Evolutionary conservation across 2,329 filamentous ascomycete genomes (phyloP).

Genomic region (Fusarium decemcellulare): DNA sequence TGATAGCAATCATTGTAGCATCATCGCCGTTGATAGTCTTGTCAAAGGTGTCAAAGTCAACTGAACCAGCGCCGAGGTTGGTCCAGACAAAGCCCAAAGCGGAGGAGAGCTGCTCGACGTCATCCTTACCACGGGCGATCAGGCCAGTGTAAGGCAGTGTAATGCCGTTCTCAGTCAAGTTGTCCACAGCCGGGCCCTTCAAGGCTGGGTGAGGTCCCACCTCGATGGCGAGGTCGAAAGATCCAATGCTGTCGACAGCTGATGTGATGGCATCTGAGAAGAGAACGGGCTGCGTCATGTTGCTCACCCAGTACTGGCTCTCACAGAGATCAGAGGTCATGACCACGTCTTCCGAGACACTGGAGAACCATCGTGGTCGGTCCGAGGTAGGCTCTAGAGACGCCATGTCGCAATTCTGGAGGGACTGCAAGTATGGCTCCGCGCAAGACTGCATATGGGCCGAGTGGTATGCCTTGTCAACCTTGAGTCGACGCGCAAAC

Average conservation of each 20-base stretch:
- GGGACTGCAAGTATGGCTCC: constrained; percentile 17
- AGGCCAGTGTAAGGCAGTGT: not conserved
- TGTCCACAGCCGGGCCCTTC: not conserved
- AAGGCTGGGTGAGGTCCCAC: constrained; percentile 13
- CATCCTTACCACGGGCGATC: not conserved
- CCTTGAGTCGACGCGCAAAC: constrained; percentile 50
- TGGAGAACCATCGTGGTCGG: too few species aligned
- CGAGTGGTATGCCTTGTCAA: constrained; percentile 66
- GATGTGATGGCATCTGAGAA: constrained; percentile 4
- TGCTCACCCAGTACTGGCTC: constrained; percentile 5
- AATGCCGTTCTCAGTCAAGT: not conserved
- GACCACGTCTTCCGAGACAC: too few species aligned
- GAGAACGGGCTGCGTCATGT: constrained; percentile 5
- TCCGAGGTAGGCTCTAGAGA: too few species aligned
- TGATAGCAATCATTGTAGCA: too few species aligned
- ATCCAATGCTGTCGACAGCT: not conserved
- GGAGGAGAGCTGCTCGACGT: too few species aligned
- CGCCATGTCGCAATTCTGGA: too few species aligned
- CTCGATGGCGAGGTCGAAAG: constrained; percentile 3
- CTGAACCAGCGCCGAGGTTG: too few species aligned
- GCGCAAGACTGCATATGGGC: constrained; percentile 57
- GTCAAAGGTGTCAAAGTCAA: too few species aligned
- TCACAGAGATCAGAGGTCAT: too few species aligned
- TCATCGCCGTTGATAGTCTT: too few species aligned
- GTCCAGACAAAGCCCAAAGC: too few species aligned